Conservation (phyloP, 805 yeast species). For the Monosporozyma servazzii region DNA sequence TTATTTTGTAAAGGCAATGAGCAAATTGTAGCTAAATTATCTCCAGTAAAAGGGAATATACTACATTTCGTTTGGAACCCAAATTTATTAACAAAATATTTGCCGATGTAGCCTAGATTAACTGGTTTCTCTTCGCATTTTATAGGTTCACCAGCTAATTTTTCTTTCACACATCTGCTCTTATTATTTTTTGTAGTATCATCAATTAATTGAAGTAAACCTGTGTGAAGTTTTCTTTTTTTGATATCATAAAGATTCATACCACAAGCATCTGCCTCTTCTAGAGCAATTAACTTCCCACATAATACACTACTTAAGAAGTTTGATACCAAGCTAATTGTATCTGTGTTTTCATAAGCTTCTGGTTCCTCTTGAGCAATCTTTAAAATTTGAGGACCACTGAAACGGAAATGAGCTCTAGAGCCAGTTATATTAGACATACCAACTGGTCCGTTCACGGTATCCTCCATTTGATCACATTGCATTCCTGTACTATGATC, state of each 20-base stretch:
- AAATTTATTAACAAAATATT: constrained; percentile 55
- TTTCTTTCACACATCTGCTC: constrained; percentile 19
- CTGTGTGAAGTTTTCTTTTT: constrained; percentile 46
- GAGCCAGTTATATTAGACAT: constrained; percentile 73
- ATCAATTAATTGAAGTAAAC: constrained; percentile 38
- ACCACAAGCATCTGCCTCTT: constrained; percentile 86
- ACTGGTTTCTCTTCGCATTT: constrained; percentile 37
- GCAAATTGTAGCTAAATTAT: constrained; percentile 79
- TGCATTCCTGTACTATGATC: constrained; percentile 80
- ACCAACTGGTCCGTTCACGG: constrained; percentile 46
- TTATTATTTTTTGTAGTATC: constrained; percentile 7
- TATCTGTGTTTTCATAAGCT: constrained; percentile 44
- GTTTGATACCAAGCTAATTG: constrained; percentile 69
- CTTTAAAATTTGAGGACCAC: constrained; percentile 86
- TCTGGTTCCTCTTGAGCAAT: constrained; percentile 44
- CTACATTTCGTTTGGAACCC: constrained; percentile 51
- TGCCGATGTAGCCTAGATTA: constrained; percentile 40
- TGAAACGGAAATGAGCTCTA: constrained; percentile 79
- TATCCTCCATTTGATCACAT: constrained; percentile 48
- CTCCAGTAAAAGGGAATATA: constrained; percentile 79
- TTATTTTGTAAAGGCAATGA: constrained; percentile 68
- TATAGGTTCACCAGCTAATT: constrained; percentile 29
- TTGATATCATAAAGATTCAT: constrained; percentile 77
- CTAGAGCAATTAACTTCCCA: constrained; percentile 57
- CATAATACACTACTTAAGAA: constrained; percentile 65